A percentile compares a stretch with the other conserved stretches of the same genome.
These are phyloP conservation scores for Neurospora tetrasperma DNA, from an alignment of 495 filamentous ascomycete species.

Conservation along the genomic window DNA sequence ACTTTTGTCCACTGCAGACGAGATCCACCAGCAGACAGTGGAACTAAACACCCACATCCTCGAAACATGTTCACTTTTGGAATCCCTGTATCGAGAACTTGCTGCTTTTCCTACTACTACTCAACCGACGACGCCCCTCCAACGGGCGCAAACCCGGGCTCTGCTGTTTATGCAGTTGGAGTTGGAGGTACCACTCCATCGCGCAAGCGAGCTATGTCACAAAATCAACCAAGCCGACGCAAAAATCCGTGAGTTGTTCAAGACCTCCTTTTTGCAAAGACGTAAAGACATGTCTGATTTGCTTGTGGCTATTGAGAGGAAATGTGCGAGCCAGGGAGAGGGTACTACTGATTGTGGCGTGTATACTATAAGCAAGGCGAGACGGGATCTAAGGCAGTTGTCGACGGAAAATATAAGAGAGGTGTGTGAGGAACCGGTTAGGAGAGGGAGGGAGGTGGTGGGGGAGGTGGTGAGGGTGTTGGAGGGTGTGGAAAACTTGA, in stretches of 20 bases:
- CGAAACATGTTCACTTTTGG: not conserved
- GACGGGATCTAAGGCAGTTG: not conserved
- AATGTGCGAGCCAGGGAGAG: too few species aligned
- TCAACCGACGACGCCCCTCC: too few species aligned
- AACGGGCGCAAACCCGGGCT: too few species aligned
- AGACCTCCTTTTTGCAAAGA: not conserved
- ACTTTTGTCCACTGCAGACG: not conserved
- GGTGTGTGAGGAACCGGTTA: not conserved
- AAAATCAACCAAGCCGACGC: not conserved
- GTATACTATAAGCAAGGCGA: not conserved
- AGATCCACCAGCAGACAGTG: not conserved
- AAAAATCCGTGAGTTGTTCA: not conserved
- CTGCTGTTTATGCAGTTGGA: too few species aligned
- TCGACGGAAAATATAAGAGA: not conserved
- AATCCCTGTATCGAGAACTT: rapidly evolving
- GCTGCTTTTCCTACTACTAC: not conserved
- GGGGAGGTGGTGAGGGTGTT: not conserved
- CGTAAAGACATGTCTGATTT: not conserved
- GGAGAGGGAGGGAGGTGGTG: not conserved
- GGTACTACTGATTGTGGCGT: too few species aligned
- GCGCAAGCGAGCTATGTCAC: not conserved
- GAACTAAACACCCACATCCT: not conserved
- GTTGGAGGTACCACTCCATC: not conserved
- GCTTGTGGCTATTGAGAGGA: not conserved
- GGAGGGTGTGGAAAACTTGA: not conserved